A percentile compares a stretch with the other conserved stretches of the same genome.
Evolutionary conservation across 495 filamentous ascomycete species (phyloP).

Genomic region (Viridothelium virens): DNA sequence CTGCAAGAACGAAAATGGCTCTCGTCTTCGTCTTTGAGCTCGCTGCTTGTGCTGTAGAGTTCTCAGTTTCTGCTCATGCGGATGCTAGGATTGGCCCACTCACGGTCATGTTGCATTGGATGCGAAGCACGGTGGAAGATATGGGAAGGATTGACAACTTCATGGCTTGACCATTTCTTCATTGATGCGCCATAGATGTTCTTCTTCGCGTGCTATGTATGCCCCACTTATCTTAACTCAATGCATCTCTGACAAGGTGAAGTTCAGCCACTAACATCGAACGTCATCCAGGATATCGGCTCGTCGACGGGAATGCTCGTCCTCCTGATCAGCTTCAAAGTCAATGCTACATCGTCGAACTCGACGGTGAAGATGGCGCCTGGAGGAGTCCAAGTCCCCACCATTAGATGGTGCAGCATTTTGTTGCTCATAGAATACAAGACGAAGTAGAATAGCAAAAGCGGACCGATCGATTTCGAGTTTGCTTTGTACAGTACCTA

Average conservation of each 20-base stretch:
- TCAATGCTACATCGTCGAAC: conserved; percentile 71
- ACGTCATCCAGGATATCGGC: conserved; percentile 86
- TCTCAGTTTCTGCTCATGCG: not conserved
- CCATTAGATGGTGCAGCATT: conserved; percentile 30
- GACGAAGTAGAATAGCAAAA: not conserved
- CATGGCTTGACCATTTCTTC: conserved; percentile 82
- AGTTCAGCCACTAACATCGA: conserved; percentile 50
- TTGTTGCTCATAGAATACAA: not conserved
- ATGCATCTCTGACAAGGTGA: not conserved
- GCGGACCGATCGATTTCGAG: too few species aligned
- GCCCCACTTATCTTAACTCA: conserved; percentile 9
- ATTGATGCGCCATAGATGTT: conserved; percentile 79
- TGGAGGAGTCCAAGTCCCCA: conserved; percentile 53
- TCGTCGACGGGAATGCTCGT: conserved; percentile 72
- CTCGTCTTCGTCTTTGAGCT: conserved; percentile 67
- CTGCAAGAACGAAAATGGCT: conserved; percentile 77
- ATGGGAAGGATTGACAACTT: conserved; percentile 66
- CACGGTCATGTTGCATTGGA: conserved; percentile 58
- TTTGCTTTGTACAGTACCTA: too few species aligned
- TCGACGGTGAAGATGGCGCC: conserved; percentile 77
- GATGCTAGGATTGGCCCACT: conserved; percentile 22
- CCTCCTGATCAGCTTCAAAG: conserved; percentile 63
- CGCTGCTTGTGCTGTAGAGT: conserved; percentile 52
- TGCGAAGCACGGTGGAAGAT: conserved; percentile 69
- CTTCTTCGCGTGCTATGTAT: conserved; percentile 59